Conservation (phyloP, 208 protist species). For the Crithidia sp. region DNA sequence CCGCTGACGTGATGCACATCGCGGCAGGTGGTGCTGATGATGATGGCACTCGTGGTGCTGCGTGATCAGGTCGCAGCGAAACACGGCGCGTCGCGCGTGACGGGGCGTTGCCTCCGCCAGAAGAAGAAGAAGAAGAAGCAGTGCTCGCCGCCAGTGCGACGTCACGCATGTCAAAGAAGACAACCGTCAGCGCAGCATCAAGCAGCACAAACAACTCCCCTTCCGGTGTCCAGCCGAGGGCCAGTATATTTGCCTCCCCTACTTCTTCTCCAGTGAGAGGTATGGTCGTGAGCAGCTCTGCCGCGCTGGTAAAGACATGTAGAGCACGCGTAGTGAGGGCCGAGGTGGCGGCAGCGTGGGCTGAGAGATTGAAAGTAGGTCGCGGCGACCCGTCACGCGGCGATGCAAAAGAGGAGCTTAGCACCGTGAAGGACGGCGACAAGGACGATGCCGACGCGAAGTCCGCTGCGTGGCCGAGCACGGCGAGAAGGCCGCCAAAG, state of each 20-base stretch:
- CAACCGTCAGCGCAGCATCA: conserved; percentile 19
- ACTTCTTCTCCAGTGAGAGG: conserved; percentile 11
- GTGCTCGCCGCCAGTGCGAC: background rate
- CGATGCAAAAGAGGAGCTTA: background rate
- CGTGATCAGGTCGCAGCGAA: background rate
- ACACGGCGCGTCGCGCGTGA: background rate
- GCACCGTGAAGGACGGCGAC: background rate
- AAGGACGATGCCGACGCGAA: background rate
- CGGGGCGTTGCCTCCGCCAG: background rate
- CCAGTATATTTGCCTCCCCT: conserved; percentile 9
- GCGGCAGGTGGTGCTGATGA: background rate
- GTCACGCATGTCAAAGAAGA: conserved; percentile 32
- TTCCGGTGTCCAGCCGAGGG: conserved; percentile 49
- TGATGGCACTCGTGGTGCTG: background rate
- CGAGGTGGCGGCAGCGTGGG: conserved; percentile 11
- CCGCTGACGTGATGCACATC: conserved; percentile 3
- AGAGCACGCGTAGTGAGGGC: conserved; percentile 4
- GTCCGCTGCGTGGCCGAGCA: conserved; percentile 7
- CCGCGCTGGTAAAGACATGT: conserved; percentile 43
- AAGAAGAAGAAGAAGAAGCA: background rate
- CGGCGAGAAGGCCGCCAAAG: conserved; percentile 48
- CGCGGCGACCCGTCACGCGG: background rate
- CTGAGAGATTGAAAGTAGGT: conserved; percentile 19
- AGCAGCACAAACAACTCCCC: conserved; percentile 47
- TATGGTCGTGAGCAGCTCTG: conserved; percentile 33